phyloP scores from a whole-genome alignment of 768 basidiomycete genomes.

The Tulasnella sp. region DNA sequence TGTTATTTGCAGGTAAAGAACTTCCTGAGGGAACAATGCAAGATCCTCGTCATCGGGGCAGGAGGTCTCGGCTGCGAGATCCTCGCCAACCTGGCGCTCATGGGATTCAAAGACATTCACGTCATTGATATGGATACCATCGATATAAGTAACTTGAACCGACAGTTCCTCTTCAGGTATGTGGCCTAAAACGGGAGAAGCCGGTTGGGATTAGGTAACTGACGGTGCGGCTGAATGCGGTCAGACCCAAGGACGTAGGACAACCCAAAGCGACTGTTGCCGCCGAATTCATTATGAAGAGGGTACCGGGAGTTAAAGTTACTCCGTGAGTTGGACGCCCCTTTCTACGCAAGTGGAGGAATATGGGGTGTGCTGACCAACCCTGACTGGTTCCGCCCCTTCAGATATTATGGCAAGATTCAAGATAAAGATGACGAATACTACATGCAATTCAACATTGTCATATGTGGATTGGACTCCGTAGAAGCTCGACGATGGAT shows the following conservation, averaged over 20 bases:
- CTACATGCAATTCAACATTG: constrained; percentile 93
- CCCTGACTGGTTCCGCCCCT: not conserved
- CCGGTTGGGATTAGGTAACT: not conserved
- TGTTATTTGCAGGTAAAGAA: constrained; percentile 65
- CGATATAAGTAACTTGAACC: constrained; percentile 96
- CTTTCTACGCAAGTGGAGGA: constrained; percentile 6
- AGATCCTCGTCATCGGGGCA: constrained; percentile 96
- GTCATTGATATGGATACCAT: constrained; percentile 99
- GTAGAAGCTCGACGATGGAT: constrained; percentile 98
- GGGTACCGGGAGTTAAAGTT: constrained; percentile 93
- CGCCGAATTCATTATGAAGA: constrained; percentile 94
- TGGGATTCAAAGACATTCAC: constrained; percentile 97
- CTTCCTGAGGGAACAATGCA: constrained; percentile 77
- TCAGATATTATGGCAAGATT: constrained; percentile 92
- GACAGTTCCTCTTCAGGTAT: constrained; percentile 96
- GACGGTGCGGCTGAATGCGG: not conserved
- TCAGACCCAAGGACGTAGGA: constrained; percentile 85
- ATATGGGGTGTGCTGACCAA: not conserved
- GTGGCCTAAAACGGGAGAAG: constrained; percentile 27
- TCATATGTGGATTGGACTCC: constrained; percentile 96
- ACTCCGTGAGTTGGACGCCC: constrained; percentile 69
- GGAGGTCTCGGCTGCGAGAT: constrained; percentile 97
- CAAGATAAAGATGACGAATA: constrained; percentile 96
- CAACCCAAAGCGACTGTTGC: constrained; percentile 90
- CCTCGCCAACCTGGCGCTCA: constrained; percentile 89